phyloP scores from a whole-genome alignment of 2,329 filamentous ascomycete genomes.

The Taxawa tesnikishii region DNA sequence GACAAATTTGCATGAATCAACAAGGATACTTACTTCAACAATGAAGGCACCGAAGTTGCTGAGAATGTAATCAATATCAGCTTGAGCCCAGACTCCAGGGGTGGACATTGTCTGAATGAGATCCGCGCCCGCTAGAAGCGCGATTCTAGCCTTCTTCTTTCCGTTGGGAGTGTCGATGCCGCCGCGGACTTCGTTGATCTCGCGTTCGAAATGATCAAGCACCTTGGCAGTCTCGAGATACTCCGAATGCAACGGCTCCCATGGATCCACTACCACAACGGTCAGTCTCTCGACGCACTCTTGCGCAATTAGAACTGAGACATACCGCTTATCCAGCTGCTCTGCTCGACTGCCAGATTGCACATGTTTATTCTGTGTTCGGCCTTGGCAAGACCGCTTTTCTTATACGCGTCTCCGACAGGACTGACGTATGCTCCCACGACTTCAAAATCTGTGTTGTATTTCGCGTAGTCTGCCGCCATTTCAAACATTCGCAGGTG shows the following conservation, averaged over 20 bases:
- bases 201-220: constrained; percentile 79
- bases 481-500: constrained; percentile 84
- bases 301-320: background rate
- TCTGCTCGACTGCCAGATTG: constrained; percentile 63
- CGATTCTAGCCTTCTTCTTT: constrained; percentile 58
- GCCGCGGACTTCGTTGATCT: constrained; percentile 69
- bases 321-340: constrained; percentile 55
- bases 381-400: constrained; percentile 63
- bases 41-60: constrained; percentile 75
- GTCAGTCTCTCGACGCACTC: background rate
- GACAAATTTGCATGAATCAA: too few species aligned
- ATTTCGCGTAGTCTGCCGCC: constrained; percentile 66
- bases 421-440: constrained; percentile 75
- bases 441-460: constrained; percentile 68
- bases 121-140: constrained; percentile 62
- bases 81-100: constrained; percentile 61
- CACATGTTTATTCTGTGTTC: constrained; percentile 77
- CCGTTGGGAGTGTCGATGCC: constrained; percentile 62
- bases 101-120: constrained; percentile 40
- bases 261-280: constrained; percentile 55
- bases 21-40: constrained; percentile 33
- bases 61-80: constrained; percentile 80
- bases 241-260: constrained; percentile 73
- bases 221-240: constrained; percentile 86
- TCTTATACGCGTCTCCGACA: constrained; percentile 67